Base-by-base conservation (phyloP, 805 yeast genomes). In the Candida sonorensis region DNA sequence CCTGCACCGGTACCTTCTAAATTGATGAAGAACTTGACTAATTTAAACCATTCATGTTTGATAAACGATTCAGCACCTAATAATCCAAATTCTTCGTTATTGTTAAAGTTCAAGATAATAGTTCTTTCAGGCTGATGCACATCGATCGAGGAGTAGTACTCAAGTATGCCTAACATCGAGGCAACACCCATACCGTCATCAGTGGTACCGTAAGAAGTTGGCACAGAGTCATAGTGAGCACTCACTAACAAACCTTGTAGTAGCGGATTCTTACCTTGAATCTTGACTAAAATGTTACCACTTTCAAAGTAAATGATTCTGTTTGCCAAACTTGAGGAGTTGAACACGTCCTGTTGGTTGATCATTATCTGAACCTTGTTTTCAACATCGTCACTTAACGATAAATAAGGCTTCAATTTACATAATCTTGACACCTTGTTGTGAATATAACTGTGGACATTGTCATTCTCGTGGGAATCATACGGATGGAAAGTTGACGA, bases 1-100 rank as follows among this genome's bases (percentile, higher is more conserved):
- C 95, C 95, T 1, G 92, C 81, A 3, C 96, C 96, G 0, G 95
- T 84, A 12, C 96, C 96, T 62, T 87, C 97, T 41, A 87, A 61
- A 52, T 88, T 88, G 42, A 87, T 64, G 36, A 88, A 81, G 48
- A 70, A 80, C 25, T 62, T 62, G 2, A 81, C 76, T 11, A 71
- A 54, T 24, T 66, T 56, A 15, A 73, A 65, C 90, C 94, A 82
- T 12, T 81, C 77, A 52, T 86, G 94, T 20, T 68, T 53, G 33
- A 82, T 57, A 45, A 85, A 86, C 0, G 81, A 70, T 27, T 68
- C 66, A 0, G 96, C 94, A 4, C 97, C 97, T 34, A 77, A 60
- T 19, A 88, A 64, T 0, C 94, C 95, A 55, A 84, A 81, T 49
- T 87, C 97, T 53, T 87, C 97, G 51, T 86, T 73, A 53, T 87